These are phyloP conservation scores for Chytriomyces sp. DNA, from an alignment of 192 early-diverging fungal genomes.

Conservation along the genomic window DNA sequence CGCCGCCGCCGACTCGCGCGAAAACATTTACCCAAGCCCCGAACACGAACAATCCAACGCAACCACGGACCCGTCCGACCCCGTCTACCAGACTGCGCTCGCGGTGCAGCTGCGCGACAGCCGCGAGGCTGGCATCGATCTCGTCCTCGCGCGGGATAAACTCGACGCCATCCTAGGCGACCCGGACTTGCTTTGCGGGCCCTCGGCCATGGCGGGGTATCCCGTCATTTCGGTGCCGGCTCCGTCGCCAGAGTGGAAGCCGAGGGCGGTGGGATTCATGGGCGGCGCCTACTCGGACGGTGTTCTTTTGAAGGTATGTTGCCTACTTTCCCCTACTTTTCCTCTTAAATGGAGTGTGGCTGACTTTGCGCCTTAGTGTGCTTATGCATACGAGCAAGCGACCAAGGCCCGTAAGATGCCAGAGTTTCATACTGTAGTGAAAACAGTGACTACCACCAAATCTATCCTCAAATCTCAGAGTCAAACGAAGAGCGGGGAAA, in stretches of 20 bases:
- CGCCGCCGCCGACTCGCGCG: background rate
- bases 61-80: background rate
- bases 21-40: background rate
- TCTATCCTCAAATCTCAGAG: too few species aligned
- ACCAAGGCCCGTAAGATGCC: too few species aligned
- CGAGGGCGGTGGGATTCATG: background rate
- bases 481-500: too few species aligned
- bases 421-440: too few species aligned
- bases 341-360: too few species aligned
- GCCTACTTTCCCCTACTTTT: too few species aligned
- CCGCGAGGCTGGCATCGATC: background rate
- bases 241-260: background rate
- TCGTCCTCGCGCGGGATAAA: background rate
- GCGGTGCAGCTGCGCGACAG: background rate
- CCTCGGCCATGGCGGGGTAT: slow-evolving; percentile 7
- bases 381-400: too few species aligned
- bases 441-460: too few species aligned
- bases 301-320: background rate
- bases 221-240: slow-evolving; percentile 15
- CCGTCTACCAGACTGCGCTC: background rate
- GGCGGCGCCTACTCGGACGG: background rate
- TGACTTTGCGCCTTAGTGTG: too few species aligned
- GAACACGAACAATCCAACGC: background rate
- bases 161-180: background rate
- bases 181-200: background rate